phyloP scores from a whole-genome alignment of 108 stramenopile genomes.

The Skeletonema costatum region DNA sequence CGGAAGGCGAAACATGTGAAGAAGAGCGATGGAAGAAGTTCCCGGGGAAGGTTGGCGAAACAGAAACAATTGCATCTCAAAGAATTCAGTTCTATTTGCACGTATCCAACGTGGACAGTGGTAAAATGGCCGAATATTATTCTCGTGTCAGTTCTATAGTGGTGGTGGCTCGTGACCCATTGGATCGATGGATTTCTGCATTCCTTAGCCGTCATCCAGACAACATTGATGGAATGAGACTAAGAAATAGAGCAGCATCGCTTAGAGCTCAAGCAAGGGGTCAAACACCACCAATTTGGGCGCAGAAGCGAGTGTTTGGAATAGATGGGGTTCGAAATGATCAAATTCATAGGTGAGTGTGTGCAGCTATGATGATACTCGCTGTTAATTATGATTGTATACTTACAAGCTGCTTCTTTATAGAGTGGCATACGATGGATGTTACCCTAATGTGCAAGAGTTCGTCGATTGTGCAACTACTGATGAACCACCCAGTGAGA shows the following conservation, averaged over 20 bases:
- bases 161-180: conserved; percentile 17
- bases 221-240: not conserved
- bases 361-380: too few species aligned
- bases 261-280: not conserved
- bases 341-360: conserved; percentile 1
- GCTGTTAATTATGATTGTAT: too few species aligned
- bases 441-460: conserved; percentile 14
- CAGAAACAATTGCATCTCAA: conserved; percentile 13
- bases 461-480: not conserved
- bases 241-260: not conserved
- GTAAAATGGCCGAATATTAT: conserved; percentile 20
- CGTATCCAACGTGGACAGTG: conserved; percentile 2
- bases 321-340: not conserved
- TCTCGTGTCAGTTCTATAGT: conserved; percentile 7
- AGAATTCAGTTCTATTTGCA: conserved; percentile 23
- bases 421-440: not conserved
- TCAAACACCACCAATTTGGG: conserved; percentile 11
- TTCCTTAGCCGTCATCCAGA: conserved; percentile 6
- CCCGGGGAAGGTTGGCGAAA: not conserved
- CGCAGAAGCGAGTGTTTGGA: not conserved
- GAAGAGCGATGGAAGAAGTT: conserved; percentile 2
- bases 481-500: not conserved
- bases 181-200: conserved; percentile 18
- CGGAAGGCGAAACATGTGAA: conserved; percentile 11
- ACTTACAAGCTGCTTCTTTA: too few species aligned